Base-by-base conservation (phyloP, 345 rosid genomes). In the Pseudoturritis turrita region DNA sequence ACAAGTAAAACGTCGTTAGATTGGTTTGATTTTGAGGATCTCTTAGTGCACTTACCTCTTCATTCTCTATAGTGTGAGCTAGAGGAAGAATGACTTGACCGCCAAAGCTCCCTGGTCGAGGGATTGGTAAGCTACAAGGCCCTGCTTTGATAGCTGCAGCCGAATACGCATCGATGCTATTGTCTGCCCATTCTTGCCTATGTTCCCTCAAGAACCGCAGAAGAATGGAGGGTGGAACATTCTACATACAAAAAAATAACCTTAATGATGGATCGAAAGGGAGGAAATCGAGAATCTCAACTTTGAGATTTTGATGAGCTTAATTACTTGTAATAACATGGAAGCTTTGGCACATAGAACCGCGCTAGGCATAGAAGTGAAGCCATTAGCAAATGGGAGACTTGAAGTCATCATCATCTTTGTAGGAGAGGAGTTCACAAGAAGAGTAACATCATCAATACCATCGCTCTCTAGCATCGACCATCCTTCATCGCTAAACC, bases 161-260 rank as follows among this genome's bases (percentile, higher is more conserved):
- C 14, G 97, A 84, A 79, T 95, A 95, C 12, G 96, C 93, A 75
- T 95, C 99, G 6, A 91, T 89, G 64, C 86, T 85, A 74, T 84
- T 89, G 50, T 91, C 99, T 14, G 99, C 99, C 99, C 99, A 95
- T 81, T 95, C 99, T 51, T 97, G 93, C 62, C 98, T 84, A 67
- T 95, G 99, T 75, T 95, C 99, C 25, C 98, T 83, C 80, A 95
- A 80, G 82, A 95, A 95, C 74, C 96, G 75, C 21, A 95, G 84
- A 35, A 95, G 96, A 54, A 89, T 85, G 23, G 96, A 90, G 4
- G 99, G 99, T 54, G 99, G 97, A 76, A 95, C 98, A 82, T 95
- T 89, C 99, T 95, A 68, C 68, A 80, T 52, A 68, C 37, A 49
- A 11, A 44, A 57, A 52, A 19, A 19, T 8, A 62, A 14, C 60